Evolutionary conservation across 108 stramenopile species (phyloP).

Genomic region (Aurantiochytrium sp.): DNA sequence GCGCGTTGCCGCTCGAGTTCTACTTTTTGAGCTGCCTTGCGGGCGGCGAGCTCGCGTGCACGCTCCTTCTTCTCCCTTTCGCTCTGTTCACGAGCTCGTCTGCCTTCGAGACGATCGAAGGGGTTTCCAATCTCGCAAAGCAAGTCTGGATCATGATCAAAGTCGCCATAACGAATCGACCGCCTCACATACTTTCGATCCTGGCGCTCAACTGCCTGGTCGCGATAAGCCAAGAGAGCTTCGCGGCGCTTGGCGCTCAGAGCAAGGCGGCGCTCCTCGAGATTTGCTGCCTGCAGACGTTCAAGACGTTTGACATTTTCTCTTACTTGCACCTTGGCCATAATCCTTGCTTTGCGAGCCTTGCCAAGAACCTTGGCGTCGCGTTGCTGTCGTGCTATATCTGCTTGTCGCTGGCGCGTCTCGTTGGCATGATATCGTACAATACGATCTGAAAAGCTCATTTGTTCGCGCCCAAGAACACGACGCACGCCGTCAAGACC

Average conservation of each 20-base stretch:
- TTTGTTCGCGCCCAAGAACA: background rate
- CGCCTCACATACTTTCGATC: background rate
- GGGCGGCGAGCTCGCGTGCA: background rate
- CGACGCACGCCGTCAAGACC: background rate
- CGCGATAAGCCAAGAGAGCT: background rate
- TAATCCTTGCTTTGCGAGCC: too few relatives aligned
- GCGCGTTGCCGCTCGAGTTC: too few relatives aligned
- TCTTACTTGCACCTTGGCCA: too few relatives aligned
- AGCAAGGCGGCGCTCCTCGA: background rate
- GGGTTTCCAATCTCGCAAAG: background rate
- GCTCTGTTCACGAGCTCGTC: too few relatives aligned
- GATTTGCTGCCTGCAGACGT: too few relatives aligned
- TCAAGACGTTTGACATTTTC: too few relatives aligned
- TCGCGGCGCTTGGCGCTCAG: background rate
- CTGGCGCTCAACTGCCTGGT: background rate
- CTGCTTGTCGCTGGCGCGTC: background rate
- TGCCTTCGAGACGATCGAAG: background rate
- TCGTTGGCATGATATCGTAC: background rate
- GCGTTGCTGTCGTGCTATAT: background rate
- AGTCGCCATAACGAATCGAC: background rate
- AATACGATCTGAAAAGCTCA: background rate
- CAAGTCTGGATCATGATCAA: background rate
- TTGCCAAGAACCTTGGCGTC: background rate
- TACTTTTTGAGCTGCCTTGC: background rate
- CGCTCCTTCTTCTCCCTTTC: background rate